Base-by-base conservation (phyloP, 1,139 yeast genomes). In the Candida sp. region DNA sequence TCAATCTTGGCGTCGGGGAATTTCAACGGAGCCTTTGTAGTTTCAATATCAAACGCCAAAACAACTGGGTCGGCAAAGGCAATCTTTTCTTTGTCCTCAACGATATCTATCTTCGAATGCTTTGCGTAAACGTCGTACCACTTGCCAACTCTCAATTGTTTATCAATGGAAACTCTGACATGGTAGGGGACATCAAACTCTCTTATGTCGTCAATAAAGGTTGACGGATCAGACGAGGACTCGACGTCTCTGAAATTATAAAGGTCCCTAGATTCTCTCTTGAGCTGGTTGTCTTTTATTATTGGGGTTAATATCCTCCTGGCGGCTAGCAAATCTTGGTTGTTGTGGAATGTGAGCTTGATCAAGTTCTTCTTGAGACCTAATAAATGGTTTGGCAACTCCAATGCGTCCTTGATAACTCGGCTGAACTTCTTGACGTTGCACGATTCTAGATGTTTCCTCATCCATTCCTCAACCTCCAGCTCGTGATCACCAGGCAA, bases 31-130 rank as follows among this genome's bases (percentile, higher is more conserved):
- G 96, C 92, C 67, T 96, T 96, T 4, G 98, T 92, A 1, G 99
- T 96, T 75, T 96, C 99, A 50, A 96, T 96, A 80, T 96, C 99
- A 65, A 90, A 96, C 0, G 99, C 99, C 65, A 96, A 70, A 4
- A 96, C 94, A 8, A 96, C 98, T 0, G 99, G 99, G 66, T 96
- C 99, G 4, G 99, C 97, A 71, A 96, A 96, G 42, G 96, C 96
- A 50, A 92, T 86, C 58, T 88, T 86, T 40, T 89, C 93, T 23
- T 78, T 76, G 56, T 88, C 83, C 63, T 88, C 96, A 17, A 74
- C 78, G 42, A 90, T 73, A 2, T 70, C 72, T 7, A 86, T 74
- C 7, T 76, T 77, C 0, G 88, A 85, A 46, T 84, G 85, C 33
- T 77, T 72, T 4, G 88, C 86, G 52, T 83, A 83, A 1, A 94